Evolutionary conservation across 768 basidiomycete genomes (phyloP).

Genomic region (Lyophyllum shimeji): DNA sequence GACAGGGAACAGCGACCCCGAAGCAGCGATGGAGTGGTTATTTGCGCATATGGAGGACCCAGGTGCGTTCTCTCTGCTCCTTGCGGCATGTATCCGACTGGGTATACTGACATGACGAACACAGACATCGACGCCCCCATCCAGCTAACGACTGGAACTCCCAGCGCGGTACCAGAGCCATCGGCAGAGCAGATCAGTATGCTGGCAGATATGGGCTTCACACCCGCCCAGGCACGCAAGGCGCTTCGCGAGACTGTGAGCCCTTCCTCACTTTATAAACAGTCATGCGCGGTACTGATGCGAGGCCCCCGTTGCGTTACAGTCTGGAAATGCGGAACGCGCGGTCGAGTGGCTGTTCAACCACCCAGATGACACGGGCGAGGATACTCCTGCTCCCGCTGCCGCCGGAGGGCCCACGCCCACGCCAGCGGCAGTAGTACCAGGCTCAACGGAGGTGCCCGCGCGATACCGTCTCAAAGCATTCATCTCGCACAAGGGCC

Average conservation of each 20-base stretch:
- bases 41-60: conserved; percentile 95
- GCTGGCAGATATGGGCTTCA: conserved; percentile 94
- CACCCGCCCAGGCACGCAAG: conserved; percentile 76
- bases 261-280: neutral
- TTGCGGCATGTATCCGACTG: neutral
- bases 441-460: conserved; percentile 63
- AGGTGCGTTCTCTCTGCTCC: conserved; percentile 41
- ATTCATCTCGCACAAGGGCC: conserved; percentile 97
- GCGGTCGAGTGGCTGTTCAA: conserved; percentile 97
- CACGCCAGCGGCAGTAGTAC: conserved; percentile 17
- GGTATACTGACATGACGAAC: neutral
- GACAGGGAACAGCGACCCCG: conserved; percentile 73
- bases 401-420: conserved; percentile 14
- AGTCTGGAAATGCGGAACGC: conserved; percentile 68
- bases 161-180: conserved; percentile 48
- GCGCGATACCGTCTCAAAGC: conserved; percentile 82
- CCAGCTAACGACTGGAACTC: conserved; percentile 21
- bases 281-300: neutral
- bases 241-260: conserved; percentile 84
- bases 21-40: conserved; percentile 94
- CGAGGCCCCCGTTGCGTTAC: neutral
- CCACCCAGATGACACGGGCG: conserved; percentile 85
- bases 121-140: conserved; percentile 88
- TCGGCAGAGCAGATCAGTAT: conserved; percentile 67
- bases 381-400: conserved; percentile 36